phyloP scores from a whole-genome alignment of 345 rosid species.

The Gossypium turneri region DNA sequence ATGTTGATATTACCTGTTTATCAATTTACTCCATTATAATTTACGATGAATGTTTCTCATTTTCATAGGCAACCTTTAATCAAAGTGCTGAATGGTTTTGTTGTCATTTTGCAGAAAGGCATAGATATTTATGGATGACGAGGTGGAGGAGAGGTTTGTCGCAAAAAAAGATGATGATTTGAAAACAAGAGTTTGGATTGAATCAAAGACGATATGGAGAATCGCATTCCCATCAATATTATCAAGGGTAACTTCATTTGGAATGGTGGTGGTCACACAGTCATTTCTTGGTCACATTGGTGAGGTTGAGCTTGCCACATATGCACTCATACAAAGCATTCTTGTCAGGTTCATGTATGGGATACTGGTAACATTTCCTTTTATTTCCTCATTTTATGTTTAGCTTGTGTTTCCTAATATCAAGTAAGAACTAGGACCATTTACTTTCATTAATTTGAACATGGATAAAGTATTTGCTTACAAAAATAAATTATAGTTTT shows the following conservation, averaged over 20 bases:
- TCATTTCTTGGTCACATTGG: constrained; percentile 34
- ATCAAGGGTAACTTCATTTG: constrained; percentile 29
- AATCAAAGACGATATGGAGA: constrained; percentile 36
- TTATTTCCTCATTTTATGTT: neutral
- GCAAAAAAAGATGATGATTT: constrained; percentile 3
- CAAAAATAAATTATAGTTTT: too few species aligned
- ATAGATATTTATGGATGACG: neutral
- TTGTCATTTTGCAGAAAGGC: neutral
- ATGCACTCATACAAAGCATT: constrained; percentile 29
- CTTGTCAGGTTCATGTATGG: constrained; percentile 25
- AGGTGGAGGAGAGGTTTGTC: constrained; percentile 37
- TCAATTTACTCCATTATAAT: neutral
- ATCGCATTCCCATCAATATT: constrained; percentile 37
- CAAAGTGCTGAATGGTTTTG: neutral
- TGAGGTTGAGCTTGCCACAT: constrained; percentile 27
- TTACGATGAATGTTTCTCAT: neutral
- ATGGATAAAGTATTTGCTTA: neutral
- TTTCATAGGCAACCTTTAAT: neutral
- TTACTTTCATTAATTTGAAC: neutral
- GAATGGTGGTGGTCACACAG: constrained; percentile 38
- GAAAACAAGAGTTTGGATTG: constrained; percentile 26
- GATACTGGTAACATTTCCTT: constrained; percentile 18
- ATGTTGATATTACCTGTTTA: too few species aligned
- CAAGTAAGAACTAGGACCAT: neutral
- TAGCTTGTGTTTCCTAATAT: neutral